These are phyloP conservation scores for Pythium dissotocum DNA, from an alignment of 352 stramenopile genomes.

Conservation along the genomic window DNA sequence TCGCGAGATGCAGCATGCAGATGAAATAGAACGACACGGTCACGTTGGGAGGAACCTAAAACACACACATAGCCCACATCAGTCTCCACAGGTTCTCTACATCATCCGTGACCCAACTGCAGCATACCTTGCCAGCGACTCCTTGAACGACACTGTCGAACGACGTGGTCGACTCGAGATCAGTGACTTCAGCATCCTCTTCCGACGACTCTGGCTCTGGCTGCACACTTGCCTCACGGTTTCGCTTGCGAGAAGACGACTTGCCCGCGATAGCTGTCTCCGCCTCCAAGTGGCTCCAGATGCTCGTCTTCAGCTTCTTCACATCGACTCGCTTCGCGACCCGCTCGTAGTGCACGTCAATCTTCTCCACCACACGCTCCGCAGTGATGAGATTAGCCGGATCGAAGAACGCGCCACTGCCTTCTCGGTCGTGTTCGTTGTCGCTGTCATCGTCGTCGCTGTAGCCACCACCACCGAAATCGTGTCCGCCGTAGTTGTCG, in stretches of 20 bases:
- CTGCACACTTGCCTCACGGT: background rate
- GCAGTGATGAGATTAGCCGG: constrained; percentile 73
- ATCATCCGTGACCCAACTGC: too few species aligned
- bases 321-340: constrained; percentile 97
- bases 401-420: constrained; percentile 40
- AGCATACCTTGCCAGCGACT: constrained; percentile 76
- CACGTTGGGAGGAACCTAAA: constrained; percentile 92
- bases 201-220: constrained; percentile 19
- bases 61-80: constrained; percentile 2
- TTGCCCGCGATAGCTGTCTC: constrained; percentile 35
- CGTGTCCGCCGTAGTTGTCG: constrained; percentile 18
- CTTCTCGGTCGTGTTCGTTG: constrained; percentile 38
- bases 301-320: constrained; percentile 94
- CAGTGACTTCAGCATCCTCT: background rate
- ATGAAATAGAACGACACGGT: constrained; percentile 99
- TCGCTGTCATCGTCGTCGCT: constrained; percentile 38
- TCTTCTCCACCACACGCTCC: constrained; percentile 93
- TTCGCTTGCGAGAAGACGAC: constrained; percentile 9
- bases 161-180: constrained; percentile 45
- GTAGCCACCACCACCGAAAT: constrained; percentile 28
- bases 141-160: constrained; percentile 92
- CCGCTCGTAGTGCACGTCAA: constrained; percentile 92
- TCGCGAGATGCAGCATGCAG: constrained; percentile 98
- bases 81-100: too few species aligned
- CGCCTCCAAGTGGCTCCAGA: constrained; percentile 89